Percentiles rank a stretch among this genome's conserved stretches.
Evolutionary conservation across 2,329 filamentous ascomycete species (phyloP).

Genomic region (Tolypocladium tropicale): DNA sequence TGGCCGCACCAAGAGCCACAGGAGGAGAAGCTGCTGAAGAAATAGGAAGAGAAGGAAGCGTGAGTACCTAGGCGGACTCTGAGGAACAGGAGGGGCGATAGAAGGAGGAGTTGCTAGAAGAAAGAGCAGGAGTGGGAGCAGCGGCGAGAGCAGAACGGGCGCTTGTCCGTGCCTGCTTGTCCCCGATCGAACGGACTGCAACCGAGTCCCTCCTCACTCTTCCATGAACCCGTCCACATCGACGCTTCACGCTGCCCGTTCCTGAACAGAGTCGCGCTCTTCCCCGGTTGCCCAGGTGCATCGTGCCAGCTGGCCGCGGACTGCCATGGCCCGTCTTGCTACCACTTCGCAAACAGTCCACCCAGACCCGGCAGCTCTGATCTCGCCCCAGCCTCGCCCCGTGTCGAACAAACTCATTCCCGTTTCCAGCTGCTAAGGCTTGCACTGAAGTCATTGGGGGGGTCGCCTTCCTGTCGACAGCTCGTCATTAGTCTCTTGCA

Average conservation of each 20-base stretch:
- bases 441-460: not conserved
- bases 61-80: too few species aligned
- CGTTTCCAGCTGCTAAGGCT: not conserved
- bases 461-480: not conserved
- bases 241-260: not conserved
- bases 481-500: not conserved
- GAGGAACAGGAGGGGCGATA: not conserved
- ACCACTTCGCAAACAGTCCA: not conserved
- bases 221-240: not conserved
- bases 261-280: not conserved
- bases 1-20: not conserved
- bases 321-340: slow-evolving; percentile 1
- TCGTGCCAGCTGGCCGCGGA: not conserved
- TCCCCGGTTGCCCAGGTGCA: not conserved
- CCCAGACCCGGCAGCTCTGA: not conserved
- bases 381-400: not conserved
- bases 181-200: not conserved
- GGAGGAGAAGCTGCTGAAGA: too few species aligned
- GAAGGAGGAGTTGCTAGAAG: not conserved
- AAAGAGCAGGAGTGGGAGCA: too few species aligned
- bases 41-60: too few species aligned
- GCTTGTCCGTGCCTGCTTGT: not conserved
- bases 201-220: not conserved
- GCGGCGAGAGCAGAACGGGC: not conserved
- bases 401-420: not conserved